These are phyloP conservation scores for Calonectria hongkongensis DNA, from an alignment of 2,329 filamentous ascomycete genomes.

Conservation along the genomic window DNA sequence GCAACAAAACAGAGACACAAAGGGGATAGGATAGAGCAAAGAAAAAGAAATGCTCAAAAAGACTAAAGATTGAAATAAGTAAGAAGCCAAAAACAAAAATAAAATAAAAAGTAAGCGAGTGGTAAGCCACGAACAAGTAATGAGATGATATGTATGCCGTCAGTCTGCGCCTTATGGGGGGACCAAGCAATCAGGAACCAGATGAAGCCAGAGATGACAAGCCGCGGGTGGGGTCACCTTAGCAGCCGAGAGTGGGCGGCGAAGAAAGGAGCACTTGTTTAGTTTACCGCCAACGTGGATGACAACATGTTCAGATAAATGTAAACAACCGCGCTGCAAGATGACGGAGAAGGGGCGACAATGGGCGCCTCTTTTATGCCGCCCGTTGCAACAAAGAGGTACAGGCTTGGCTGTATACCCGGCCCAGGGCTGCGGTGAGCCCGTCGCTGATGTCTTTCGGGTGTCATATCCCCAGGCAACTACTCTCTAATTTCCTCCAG, in stretches of 20 bases:
- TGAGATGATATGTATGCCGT: not conserved
- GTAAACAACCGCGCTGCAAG: not conserved
- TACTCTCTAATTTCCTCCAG: slow-evolving; percentile 49
- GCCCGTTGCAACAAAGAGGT: not conserved
- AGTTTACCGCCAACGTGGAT: not conserved
- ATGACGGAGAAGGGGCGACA: not conserved
- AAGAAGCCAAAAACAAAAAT: not conserved
- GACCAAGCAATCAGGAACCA: slow-evolving; percentile 5
- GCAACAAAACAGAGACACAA: not conserved
- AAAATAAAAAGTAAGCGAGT: not conserved
- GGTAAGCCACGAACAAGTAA: not conserved
- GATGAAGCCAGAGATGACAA: slow-evolving; percentile 31
- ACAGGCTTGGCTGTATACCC: slow-evolving; percentile 4
- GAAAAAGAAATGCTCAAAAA: not conserved
- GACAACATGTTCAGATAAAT: slow-evolving; percentile 1
- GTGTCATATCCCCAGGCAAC: slow-evolving; percentile 54
- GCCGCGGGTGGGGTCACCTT: slow-evolving; percentile 24
- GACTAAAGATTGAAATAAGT: no score
- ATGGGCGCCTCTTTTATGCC: slow-evolving; percentile 37
- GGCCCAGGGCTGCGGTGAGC: slow-evolving; percentile 6
- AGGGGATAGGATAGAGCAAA: not conserved
- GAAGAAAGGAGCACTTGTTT: slow-evolving; percentile 27
- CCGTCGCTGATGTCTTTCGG: slow-evolving; percentile 13
- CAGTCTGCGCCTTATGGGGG: not conserved
- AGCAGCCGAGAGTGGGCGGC: slow-evolving; percentile 20